A percentile compares a stretch with the other conserved stretches of the same genome.
Conservation (phyloP, 2,329 filamentous ascomycete species). For the Aspergillus latus region DNA sequence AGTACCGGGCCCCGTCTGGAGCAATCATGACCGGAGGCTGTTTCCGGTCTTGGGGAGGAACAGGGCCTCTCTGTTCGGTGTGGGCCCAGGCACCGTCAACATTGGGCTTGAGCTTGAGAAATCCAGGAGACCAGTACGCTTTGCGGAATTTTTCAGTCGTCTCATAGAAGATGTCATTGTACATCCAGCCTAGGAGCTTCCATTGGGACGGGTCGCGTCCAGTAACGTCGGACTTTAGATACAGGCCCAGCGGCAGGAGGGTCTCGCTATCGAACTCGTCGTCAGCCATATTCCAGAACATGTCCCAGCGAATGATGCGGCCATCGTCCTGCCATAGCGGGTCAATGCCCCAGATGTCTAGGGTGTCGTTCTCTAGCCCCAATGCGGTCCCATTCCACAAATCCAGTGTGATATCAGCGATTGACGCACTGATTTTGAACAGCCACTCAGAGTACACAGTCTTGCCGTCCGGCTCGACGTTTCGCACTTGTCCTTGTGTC, state of each 20-base stretch:
- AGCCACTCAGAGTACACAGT: conserved; percentile 13
- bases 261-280: conserved; percentile 10
- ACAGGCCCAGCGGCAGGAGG: conserved; percentile 15
- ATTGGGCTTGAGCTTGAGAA: conserved; percentile 15
- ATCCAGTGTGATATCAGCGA: conserved; percentile 17
- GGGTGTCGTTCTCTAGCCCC: conserved; percentile 16
- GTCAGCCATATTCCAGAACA: conserved; percentile 15
- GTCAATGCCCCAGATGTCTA: conserved; percentile 16
- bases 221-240: conserved; percentile 17
- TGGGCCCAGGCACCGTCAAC: conserved; percentile 17
- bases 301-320: conserved; percentile 16
- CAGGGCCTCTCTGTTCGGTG: conserved; percentile 10
- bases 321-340: conserved; percentile 19
- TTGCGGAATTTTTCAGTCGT: conserved; percentile 16
- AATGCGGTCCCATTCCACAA: conserved; percentile 18
- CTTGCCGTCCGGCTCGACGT: conserved; percentile 14
- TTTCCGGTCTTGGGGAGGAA: conserved; percentile 11
- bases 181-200: conserved; percentile 17
- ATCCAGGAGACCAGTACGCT: conserved; percentile 16
- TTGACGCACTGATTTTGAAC: conserved; percentile 14
- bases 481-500: conserved; percentile 15
- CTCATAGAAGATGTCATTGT: conserved; percentile 18
- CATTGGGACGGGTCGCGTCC: conserved; percentile 18
- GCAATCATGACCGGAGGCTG: conserved; percentile 15
- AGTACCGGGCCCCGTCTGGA: conserved; percentile 14